Conservation (phyloP, 768 basidiomycete genomes). For the Mrakia frigida region DNA sequence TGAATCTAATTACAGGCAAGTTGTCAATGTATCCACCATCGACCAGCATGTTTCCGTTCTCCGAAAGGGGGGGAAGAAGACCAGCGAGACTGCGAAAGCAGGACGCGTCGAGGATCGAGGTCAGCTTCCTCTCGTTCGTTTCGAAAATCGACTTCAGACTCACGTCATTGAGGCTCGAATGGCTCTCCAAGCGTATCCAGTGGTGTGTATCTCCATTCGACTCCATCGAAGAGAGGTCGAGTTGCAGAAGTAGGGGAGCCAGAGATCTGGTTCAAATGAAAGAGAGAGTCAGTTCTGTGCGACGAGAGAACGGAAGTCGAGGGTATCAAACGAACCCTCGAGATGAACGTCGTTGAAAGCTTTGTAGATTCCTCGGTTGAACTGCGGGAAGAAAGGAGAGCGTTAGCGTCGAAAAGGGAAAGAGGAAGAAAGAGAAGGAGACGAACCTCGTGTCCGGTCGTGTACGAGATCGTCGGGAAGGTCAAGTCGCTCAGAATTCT, state of each 20-base stretch:
- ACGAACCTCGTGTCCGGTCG: constrained; percentile 54
- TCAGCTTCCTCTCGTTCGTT: too few relatives aligned
- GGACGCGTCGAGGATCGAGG: background rate
- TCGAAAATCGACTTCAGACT: background rate
- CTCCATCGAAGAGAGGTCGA: constrained; percentile 95
- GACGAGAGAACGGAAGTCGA: background rate
- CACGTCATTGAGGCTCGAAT: constrained; percentile 89
- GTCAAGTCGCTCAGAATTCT: constrained; percentile 80
- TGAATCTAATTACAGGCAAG: constrained; percentile 58
- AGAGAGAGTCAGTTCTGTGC: background rate
- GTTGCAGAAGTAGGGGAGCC: constrained; percentile 97
- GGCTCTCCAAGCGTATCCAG: constrained; percentile 87
- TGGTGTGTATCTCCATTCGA: constrained; percentile 93
- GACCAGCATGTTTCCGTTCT: constrained; percentile 65
- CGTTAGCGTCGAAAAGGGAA: constrained; percentile 24
- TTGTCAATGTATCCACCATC: constrained; percentile 63
- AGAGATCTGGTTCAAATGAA: constrained; percentile 62
- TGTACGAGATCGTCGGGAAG: constrained; percentile 86
- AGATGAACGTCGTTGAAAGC: constrained; percentile 85
- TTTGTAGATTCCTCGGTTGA: constrained; percentile 92
- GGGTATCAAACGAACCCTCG: constrained; percentile 41
- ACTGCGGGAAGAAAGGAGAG: constrained; percentile 67
- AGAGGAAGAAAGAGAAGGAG: background rate
- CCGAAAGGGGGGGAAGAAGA: constrained; percentile 85
- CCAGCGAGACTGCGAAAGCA: constrained; percentile 58